Conservation (phyloP, 2,329 filamentous ascomycete species). For the Metarhizium brunneum region DNA sequence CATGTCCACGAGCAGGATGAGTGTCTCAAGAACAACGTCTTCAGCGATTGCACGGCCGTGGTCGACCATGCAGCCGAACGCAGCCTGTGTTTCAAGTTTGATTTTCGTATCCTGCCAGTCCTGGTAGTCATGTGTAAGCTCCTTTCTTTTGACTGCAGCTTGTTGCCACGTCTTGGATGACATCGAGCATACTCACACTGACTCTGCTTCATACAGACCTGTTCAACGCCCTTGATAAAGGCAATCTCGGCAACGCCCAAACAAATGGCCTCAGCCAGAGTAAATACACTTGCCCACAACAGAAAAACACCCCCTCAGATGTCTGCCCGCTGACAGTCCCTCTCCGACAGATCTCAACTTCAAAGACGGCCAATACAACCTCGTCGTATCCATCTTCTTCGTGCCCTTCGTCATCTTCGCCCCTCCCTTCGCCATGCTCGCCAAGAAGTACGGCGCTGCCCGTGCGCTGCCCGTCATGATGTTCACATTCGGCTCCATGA, state of each 20-base stretch:
- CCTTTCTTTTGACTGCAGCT: background rate
- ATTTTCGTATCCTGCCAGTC: constrained; percentile 43
- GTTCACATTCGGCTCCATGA: constrained; percentile 61
- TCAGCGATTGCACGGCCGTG: constrained; percentile 18
- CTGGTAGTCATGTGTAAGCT: constrained; percentile 42
- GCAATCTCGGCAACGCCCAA: constrained; percentile 44
- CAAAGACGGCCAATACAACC: constrained; percentile 57
- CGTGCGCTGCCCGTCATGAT: constrained; percentile 62
- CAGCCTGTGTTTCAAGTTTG: constrained; percentile 44
- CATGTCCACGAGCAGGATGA: constrained; percentile 9
- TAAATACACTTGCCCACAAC: constrained; percentile 3
- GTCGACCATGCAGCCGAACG: constrained; percentile 36
- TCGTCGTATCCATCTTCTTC: constrained; percentile 64
- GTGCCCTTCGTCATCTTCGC: constrained; percentile 66
- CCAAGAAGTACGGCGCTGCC: constrained; percentile 61
- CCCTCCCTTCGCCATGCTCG: constrained; percentile 48
- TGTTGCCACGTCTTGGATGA: background rate
- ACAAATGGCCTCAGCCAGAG: constrained; percentile 35
- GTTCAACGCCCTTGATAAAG: constrained; percentile 37
- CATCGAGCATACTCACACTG: background rate
- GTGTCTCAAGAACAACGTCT: constrained; percentile 6
- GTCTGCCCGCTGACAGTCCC: background rate
- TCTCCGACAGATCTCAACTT: constrained; percentile 35
- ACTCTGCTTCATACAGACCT: constrained; percentile 21
- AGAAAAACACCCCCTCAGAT: background rate